Evolutionary conservation across 1,139 yeast species (phyloP).

Genomic region (Geotrichum cucujoidarum): DNA sequence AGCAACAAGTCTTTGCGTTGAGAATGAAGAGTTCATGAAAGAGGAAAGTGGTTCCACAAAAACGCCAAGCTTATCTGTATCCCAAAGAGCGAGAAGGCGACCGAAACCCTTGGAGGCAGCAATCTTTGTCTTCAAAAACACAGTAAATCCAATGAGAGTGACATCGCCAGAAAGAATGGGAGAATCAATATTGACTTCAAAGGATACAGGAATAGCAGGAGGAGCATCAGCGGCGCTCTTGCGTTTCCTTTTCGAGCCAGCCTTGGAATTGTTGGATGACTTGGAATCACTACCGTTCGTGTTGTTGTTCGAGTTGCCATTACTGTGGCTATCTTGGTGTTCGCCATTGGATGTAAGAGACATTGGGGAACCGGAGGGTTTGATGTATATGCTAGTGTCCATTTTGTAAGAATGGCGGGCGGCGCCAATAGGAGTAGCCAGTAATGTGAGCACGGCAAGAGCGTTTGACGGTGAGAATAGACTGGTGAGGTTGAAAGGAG

Average conservation of each 20-base stretch:
- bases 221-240: constrained; percentile 21
- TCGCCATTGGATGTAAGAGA: constrained; percentile 19
- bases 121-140: constrained; percentile 68
- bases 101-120: constrained; percentile 79
- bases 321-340: constrained; percentile 9
- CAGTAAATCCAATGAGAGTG: constrained; percentile 72
- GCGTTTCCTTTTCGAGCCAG: constrained; percentile 21
- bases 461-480: constrained; percentile 33
- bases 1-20: constrained; percentile 73
- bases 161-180: constrained; percentile 92
- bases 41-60: constrained; percentile 35
- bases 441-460: constrained; percentile 43
- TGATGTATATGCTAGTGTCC: constrained; percentile 66
- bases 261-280: constrained; percentile 8
- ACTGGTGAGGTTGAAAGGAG: constrained; percentile 17
- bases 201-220: constrained; percentile 21
- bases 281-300: constrained; percentile 13
- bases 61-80: constrained; percentile 33
- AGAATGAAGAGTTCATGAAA: constrained; percentile 55
- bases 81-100: constrained; percentile 53
- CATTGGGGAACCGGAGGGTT: constrained; percentile 69
- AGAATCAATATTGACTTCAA: constrained; percentile 73
- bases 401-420: constrained; percentile 83
- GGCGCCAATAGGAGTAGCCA: constrained; percentile 93
- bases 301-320: constrained; percentile 30